These are phyloP conservation scores for Jimgerdemannia flammicorona DNA, from an alignment of 192 early-diverging fungal species.

Conservation along the genomic window DNA sequence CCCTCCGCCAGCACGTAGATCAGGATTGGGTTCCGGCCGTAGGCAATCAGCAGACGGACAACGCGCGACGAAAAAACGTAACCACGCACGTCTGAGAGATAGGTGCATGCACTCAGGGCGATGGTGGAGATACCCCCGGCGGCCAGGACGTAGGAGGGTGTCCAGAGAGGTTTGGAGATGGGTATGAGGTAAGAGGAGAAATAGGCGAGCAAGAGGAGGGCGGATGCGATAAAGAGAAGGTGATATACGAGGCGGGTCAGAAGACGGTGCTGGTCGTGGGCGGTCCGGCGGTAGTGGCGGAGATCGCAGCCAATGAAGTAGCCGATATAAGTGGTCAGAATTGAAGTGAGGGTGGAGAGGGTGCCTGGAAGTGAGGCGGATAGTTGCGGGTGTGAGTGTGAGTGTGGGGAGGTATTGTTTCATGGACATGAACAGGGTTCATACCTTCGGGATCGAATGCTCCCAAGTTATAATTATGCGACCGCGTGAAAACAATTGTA, in stretches of 20 bases:
- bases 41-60: slow-evolving; percentile 26
- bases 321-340: slow-evolving; percentile 41
- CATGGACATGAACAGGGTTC: not conserved
- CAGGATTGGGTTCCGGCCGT: slow-evolving; percentile 44
- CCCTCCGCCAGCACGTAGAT: slow-evolving; percentile 38
- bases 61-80: not conserved
- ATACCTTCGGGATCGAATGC: slow-evolving; percentile 43
- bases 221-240: not conserved
- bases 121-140: slow-evolving; percentile 24
- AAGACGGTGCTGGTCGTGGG: not conserved
- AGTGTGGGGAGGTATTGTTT: too few species aligned
- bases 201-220: not conserved
- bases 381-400: not conserved
- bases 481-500: slow-evolving; percentile 20
- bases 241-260: not conserved
- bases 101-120: slow-evolving; percentile 23
- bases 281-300: slow-evolving; percentile 7
- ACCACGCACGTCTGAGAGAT: not conserved
- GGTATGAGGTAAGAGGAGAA: slow-evolving; percentile 32
- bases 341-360: slow-evolving; percentile 38
- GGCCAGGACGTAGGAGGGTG: slow-evolving; percentile 41
- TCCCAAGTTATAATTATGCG: slow-evolving; percentile 23
- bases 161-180: slow-evolving; percentile 52
- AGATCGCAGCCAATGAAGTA: slow-evolving; percentile 30
- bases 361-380: slow-evolving; percentile 9